Evolutionary conservation across 2,329 filamentous ascomycete genomes (phyloP).

Genomic region (Hymenoscyphus linearis): DNA sequence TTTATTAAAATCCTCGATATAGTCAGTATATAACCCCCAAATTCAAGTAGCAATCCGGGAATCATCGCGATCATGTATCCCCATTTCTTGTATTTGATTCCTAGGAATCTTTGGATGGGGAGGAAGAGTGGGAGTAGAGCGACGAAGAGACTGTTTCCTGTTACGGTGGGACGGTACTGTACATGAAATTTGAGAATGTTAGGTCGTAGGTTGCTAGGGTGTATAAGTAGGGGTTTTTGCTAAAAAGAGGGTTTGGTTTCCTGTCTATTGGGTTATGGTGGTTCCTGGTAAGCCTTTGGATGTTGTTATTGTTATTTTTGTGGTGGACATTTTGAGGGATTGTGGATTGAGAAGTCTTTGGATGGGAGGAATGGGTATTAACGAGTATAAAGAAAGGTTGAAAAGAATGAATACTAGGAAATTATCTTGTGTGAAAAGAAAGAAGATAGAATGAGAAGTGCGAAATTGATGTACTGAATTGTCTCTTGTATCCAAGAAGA

Average conservation of each 20-base stretch:
- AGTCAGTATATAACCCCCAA: slow-evolving; percentile 49
- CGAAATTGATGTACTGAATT: not conserved
- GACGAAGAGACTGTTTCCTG: slow-evolving; percentile 50
- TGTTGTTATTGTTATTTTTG: slow-evolving; percentile 1
- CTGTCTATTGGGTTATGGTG: slow-evolving; percentile 7
- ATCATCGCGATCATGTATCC: slow-evolving; percentile 46
- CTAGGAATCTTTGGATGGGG: slow-evolving; percentile 40
- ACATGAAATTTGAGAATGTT: slow-evolving; percentile 50
- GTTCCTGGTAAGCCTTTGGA: slow-evolving; percentile 6
- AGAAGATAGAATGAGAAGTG: not conserved
- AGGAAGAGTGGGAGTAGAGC: slow-evolving; percentile 43
- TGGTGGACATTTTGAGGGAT: slow-evolving; percentile 18
- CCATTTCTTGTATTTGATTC: slow-evolving; percentile 49
- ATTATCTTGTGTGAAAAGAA: not conserved
- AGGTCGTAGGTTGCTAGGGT: slow-evolving; percentile 40
- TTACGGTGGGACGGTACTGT: slow-evolving; percentile 51
- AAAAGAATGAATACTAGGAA: not conserved
- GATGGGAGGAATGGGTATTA: not conserved
- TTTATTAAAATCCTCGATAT: slow-evolving; percentile 46
- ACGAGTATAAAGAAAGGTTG: not conserved
- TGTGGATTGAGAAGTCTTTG: not conserved
- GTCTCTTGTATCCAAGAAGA: not conserved
- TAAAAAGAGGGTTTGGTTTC: slow-evolving; percentile 27
- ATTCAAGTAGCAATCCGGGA: slow-evolving; percentile 45
- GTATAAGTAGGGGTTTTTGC: slow-evolving; percentile 20